These are phyloP conservation scores for Metschnikowia aberdeeniae DNA, from an alignment of 805 yeast genomes.

Conservation along the genomic window DNA sequence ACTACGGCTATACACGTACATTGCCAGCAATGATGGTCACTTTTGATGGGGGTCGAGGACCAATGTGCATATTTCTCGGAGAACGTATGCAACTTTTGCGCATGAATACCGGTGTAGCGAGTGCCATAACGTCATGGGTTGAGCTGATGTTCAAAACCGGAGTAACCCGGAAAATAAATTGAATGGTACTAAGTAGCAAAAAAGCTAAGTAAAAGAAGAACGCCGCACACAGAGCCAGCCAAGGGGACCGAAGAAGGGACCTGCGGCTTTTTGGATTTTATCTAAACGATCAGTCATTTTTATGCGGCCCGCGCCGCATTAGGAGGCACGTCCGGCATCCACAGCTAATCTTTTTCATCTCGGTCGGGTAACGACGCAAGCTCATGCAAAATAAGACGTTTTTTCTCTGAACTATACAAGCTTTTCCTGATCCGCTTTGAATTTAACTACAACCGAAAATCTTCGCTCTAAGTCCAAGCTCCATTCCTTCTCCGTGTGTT, in stretches of 20 bases:
- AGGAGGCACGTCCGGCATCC: constrained; percentile 11
- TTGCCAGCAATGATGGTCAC: too few species aligned
- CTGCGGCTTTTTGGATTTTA: constrained; percentile 5
- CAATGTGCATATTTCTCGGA: too few species aligned
- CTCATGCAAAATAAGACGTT: constrained; percentile 9
- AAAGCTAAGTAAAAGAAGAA: too few species aligned
- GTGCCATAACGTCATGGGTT: too few species aligned
- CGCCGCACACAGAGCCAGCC: too few species aligned
- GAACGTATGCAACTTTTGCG: too few species aligned
- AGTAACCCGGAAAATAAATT: too few species aligned
- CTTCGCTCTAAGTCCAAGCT: background rate
- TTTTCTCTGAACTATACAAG: constrained; percentile 6
- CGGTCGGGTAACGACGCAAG: constrained; percentile 17
- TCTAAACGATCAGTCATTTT: constrained; percentile 15
- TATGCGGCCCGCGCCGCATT: constrained; percentile 6
- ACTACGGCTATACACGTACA: too few species aligned
- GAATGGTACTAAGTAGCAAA: too few species aligned
- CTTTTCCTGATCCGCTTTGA: background rate
- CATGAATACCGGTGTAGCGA: too few species aligned
- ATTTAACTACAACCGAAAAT: background rate
- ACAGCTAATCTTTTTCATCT: constrained; percentile 19
- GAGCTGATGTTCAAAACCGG: too few species aligned
- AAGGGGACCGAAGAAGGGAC: background rate
- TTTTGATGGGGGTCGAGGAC: too few species aligned
- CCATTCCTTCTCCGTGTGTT: background rate